Evolutionary conservation across 306 rosid species (phyloP).

Genomic region (Vigna hirtella): DNA sequence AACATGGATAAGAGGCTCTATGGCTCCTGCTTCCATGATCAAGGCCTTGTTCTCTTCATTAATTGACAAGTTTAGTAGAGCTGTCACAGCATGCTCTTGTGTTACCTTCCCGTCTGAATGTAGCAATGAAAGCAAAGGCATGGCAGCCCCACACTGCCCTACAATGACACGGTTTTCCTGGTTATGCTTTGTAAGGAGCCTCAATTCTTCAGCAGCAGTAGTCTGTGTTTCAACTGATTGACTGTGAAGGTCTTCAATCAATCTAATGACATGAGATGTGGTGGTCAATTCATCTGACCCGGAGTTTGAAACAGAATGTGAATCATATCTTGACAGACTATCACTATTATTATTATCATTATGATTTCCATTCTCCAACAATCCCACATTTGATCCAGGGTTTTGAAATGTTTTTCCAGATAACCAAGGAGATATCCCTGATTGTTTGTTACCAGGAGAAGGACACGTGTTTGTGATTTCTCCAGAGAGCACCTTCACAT

Average conservation of each 20-base stretch:
- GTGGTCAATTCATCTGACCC: constrained; percentile 61
- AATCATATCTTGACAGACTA: constrained; percentile 45
- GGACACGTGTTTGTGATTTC: constrained; percentile 63
- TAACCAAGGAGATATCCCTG: constrained; percentile 46
- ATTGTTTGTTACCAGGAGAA: constrained; percentile 52
- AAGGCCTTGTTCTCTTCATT: constrained; percentile 76
- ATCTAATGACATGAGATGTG: constrained; percentile 63
- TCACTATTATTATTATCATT: constrained; percentile 20
- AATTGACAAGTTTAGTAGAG: constrained; percentile 89
- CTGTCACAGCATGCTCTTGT: constrained; percentile 97
- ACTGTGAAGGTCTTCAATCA: constrained; percentile 79
- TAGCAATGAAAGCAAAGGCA: constrained; percentile 70
- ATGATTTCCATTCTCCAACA: constrained; percentile 55
- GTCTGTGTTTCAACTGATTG: constrained; percentile 69
- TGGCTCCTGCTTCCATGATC: constrained; percentile 88
- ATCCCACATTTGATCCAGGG: constrained; percentile 49
- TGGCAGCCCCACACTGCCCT: constrained; percentile 77
- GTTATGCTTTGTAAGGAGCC: constrained; percentile 91
- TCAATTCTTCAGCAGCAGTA: constrained; percentile 85
- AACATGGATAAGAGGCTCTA: constrained; percentile 87
- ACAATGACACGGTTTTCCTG: constrained; percentile 78
- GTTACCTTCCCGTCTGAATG: constrained; percentile 67
- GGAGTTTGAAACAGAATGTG: constrained; percentile 43
- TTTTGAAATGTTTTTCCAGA: constrained; percentile 56
- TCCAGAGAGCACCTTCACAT: constrained; percentile 52